phyloP scores from a whole-genome alignment of 495 filamentous ascomycete species.

The Daldinia grandis region DNA sequence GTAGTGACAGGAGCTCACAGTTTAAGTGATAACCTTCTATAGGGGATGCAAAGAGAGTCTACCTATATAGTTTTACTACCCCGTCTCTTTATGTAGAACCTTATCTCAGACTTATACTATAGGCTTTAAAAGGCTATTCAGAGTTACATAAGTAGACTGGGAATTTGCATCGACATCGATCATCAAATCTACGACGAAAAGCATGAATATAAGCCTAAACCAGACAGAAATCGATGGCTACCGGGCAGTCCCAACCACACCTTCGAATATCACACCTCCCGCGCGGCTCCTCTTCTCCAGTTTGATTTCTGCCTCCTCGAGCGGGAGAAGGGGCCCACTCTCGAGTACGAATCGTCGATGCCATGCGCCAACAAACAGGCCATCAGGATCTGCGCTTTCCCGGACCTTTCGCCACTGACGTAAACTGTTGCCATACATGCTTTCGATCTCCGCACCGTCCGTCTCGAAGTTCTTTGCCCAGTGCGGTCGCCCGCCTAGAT shows the following conservation, averaged over 20 bases:
- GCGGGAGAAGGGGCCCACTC: conserved; percentile 41
- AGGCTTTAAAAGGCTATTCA: no score
- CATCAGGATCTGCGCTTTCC: conserved; percentile 81
- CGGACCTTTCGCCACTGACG: conserved; percentile 72
- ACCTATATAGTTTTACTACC: no score
- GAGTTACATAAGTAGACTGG: neutral
- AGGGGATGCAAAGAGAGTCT: no score
- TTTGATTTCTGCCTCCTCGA: conserved; percentile 53
- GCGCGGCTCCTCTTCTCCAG: conserved; percentile 33
- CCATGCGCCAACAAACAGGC: conserved; percentile 94
- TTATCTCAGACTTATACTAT: no score
- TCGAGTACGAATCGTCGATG: conserved; percentile 75
- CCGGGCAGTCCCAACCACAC: conserved; percentile 41
- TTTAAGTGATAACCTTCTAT: no score
- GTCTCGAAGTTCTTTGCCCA: conserved; percentile 96
- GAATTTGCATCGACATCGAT: neutral
- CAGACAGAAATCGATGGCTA: conserved; percentile 1
- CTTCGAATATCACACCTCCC: conserved; percentile 44
- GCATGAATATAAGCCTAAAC: neutral
- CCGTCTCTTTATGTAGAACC: no score
- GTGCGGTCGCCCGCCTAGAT: conserved; percentile 88
- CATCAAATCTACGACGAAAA: neutral
- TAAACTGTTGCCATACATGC: conserved; percentile 64
- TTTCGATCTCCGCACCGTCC: conserved; percentile 62
- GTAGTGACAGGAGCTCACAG: neutral